These are phyloP conservation scores for Phytophthora pluvialis DNA, from an alignment of 352 stramenopile genomes.

Conservation along the genomic window DNA sequence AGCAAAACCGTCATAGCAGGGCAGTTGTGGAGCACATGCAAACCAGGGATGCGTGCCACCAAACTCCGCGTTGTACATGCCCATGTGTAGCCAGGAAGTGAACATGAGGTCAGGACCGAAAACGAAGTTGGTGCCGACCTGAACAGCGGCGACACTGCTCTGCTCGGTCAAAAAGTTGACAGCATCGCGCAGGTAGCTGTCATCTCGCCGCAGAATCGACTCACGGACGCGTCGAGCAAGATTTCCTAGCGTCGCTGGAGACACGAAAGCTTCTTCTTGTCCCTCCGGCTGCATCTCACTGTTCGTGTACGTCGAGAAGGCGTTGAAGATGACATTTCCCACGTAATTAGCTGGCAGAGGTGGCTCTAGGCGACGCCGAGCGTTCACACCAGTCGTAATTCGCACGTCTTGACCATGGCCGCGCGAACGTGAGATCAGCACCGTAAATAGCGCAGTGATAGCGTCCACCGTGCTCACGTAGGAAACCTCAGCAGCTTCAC, in stretches of 20 bases:
- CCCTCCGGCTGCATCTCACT: constrained; percentile 10
- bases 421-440: constrained; percentile 57
- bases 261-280: constrained; percentile 3
- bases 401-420: constrained; percentile 47
- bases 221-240: constrained; percentile 48
- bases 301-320: constrained; percentile 41
- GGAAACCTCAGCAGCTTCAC: background rate
- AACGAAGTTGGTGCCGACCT: constrained; percentile 52
- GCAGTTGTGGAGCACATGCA: constrained; percentile 37
- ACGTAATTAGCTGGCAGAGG: constrained; percentile 52
- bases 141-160: constrained; percentile 38
- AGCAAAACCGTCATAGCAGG: constrained; percentile 50
- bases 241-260: constrained; percentile 17
- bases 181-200: constrained; percentile 53
- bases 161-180: constrained; percentile 55
- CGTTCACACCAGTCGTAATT: constrained; percentile 62
- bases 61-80: constrained; percentile 71
- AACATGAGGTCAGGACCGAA: constrained; percentile 65
- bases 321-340: constrained; percentile 66
- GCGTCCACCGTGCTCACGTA: constrained; percentile 65
- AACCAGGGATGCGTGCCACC: constrained; percentile 45
- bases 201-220: constrained; percentile 49
- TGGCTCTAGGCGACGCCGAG: constrained; percentile 47
- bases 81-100: constrained; percentile 63
- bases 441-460: constrained; percentile 54